Percentiles rank a stretch among this genome's conserved stretches.
phyloP scores from a whole-genome alignment of 371 early-diverging fungal species.

The Rhizopus stolonifer region DNA sequence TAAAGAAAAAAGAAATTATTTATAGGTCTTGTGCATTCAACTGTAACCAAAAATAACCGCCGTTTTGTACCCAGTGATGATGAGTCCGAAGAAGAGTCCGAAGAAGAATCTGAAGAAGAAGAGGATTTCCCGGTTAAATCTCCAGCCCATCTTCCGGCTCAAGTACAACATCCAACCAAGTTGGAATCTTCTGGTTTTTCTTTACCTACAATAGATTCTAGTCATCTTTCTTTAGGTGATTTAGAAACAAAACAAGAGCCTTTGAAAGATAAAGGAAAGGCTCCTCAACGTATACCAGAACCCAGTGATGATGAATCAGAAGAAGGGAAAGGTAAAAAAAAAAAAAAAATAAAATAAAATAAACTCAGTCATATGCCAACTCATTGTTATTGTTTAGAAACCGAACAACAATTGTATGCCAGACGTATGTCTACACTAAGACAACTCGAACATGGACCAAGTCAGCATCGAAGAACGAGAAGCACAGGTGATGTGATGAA shows the following conservation, averaged over 20 bases:
- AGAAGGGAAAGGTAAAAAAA: slow-evolving; percentile 11
- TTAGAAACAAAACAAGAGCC: background rate
- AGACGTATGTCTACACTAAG: slow-evolving; percentile 31
- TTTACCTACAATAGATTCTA: background rate
- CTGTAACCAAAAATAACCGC: slow-evolving; percentile 10
- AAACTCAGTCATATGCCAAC: background rate
- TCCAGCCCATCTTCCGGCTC: background rate
- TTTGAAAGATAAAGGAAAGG: slow-evolving; percentile 14
- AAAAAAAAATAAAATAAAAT: background rate
- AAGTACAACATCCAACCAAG: too few relatives aligned
- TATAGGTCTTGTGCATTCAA: background rate
- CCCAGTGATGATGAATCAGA: slow-evolving; percentile 25
- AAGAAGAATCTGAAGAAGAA: slow-evolving; percentile 11
- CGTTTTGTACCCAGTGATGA: slow-evolving; percentile 33
- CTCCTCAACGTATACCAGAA: slow-evolving; percentile 7
- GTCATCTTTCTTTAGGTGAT: background rate
- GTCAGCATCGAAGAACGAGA: slow-evolving; percentile 27
- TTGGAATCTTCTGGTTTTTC: background rate
- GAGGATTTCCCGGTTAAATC: background rate
- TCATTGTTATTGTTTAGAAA: background rate
- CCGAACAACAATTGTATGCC: slow-evolving; percentile 16
- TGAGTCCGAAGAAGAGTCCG: slow-evolving; percentile 24
- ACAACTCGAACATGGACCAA: slow-evolving; percentile 28
- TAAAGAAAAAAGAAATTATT: too few relatives aligned
- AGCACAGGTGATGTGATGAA: slow-evolving; percentile 26